Conservation (phyloP, 2,329 filamentous ascomycete genomes). For the Fusarium decemcellulare region DNA sequence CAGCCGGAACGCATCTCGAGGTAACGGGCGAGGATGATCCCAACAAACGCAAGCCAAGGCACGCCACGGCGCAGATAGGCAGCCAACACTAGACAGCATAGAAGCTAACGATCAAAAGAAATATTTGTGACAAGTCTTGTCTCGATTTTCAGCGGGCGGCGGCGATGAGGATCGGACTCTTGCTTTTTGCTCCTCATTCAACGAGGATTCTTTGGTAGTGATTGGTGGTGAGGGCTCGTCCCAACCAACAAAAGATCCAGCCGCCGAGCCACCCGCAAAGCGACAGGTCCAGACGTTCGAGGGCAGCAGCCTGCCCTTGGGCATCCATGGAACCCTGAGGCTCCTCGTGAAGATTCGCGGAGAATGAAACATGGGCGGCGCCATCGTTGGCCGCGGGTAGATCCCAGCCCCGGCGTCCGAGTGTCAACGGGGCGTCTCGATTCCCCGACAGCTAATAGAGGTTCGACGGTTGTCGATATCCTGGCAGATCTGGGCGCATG, state of each 20-base stretch:
- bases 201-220: neutral
- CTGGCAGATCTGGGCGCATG: neutral
- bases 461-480: neutral
- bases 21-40: neutral
- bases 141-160: neutral
- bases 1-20: conserved; percentile 14
- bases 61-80: conserved; percentile 20
- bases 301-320: neutral
- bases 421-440: conserved; percentile 5
- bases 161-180: neutral
- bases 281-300: neutral
- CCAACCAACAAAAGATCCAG: conserved; percentile 3
- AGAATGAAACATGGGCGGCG: conserved; percentile 15
- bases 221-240: neutral
- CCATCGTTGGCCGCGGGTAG: conserved; percentile 10
- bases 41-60: conserved; percentile 21
- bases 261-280: neutral
- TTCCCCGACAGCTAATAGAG: neutral
- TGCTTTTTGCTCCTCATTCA: conserved; percentile 15
- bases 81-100: conserved; percentile 1
- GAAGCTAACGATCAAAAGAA: conserved; percentile 9
- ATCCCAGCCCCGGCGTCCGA: conserved; percentile 7
- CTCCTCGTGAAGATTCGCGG: conserved; percentile 6
- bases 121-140: conserved; percentile 8
- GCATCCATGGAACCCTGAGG: conserved; percentile 4